Evolutionary conservation across 1,139 yeast genomes (phyloP).

Genomic region (Nakaseomyces sp.): DNA sequence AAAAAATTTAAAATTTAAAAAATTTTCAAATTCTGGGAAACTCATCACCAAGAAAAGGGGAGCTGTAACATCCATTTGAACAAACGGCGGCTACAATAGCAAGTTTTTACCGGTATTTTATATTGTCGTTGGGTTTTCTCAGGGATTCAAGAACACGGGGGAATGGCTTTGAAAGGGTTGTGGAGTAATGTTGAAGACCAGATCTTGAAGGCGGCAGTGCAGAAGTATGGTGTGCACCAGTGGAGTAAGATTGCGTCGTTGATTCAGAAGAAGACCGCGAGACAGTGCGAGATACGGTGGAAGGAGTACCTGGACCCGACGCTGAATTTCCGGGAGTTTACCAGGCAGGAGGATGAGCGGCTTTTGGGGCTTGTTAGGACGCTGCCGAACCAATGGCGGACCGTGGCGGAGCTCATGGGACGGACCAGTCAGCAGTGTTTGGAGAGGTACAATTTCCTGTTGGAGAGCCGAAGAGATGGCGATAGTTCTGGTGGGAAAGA

Average conservation of each 20-base stretch:
- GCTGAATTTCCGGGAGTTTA: slow-evolving; percentile 59
- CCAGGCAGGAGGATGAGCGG: slow-evolving; percentile 66
- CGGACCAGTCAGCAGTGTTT: slow-evolving; percentile 83
- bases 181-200: slow-evolving; percentile 93
- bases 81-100: too few relatives aligned
- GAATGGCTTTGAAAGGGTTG: slow-evolving; percentile 38
- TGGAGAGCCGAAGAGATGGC: slow-evolving; percentile 43
- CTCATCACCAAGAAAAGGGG: too few relatives aligned
- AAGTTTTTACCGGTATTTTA: too few relatives aligned
- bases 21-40: too few relatives aligned
- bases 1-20: too few relatives aligned
- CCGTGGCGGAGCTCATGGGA: slow-evolving; percentile 71
- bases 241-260: slow-evolving; percentile 92
- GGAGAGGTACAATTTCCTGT: slow-evolving; percentile 72
- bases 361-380: slow-evolving; percentile 57
- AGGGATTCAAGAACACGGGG: background rate
- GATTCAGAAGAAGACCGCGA: slow-evolving; percentile 75
- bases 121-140: background rate
- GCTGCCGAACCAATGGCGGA: slow-evolving; percentile 91
- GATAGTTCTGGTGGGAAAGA: slow-evolving; percentile 48
- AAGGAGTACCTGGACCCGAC: slow-evolving; percentile 77
- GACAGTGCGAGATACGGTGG: slow-evolving; percentile 93
- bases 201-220: slow-evolving; percentile 79
- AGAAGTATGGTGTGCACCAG: slow-evolving; percentile 87
- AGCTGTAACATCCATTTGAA: too few relatives aligned